Percentiles rank a stretch among this genome's conserved stretches.
Evolutionary conservation across 345 rosid species (phyloP).

Genomic region (Populus euphratica): DNA sequence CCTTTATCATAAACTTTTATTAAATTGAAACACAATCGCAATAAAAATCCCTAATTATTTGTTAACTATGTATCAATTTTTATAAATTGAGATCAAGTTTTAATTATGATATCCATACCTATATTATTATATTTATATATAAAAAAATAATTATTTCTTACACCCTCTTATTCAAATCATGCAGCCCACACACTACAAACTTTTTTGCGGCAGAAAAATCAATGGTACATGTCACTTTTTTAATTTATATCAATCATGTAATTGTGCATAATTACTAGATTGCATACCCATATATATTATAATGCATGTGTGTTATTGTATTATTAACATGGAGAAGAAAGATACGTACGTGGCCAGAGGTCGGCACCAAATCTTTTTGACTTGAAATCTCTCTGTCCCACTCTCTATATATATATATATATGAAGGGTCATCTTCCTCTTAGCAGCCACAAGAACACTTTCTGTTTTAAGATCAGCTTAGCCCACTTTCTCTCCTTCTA

Average conservation of each 20-base stretch:
- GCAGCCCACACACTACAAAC: not conserved
- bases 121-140: no score
- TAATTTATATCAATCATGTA: not conserved
- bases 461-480: not conserved
- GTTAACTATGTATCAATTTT: not conserved
- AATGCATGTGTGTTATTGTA: not conserved
- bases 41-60: not conserved
- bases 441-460: conserved; percentile 2
- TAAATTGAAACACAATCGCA: not conserved
- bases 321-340: not conserved
- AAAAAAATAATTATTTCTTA: no score
- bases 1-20: no score
- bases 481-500: not conserved
- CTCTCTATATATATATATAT: conserved; percentile 10
- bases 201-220: no score
- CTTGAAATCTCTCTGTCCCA: conserved; percentile 6
- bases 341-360: conserved; percentile 22
- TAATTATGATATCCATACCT: not conserved
- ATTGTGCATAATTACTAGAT: not conserved
- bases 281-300: not conserved
- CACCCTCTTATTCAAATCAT: no score
- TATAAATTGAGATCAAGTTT: not conserved
- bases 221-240: not conserved
- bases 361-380: conserved; percentile 33
- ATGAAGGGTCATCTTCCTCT: not conserved